Evolutionary conservation across 495 filamentous ascomycete species (phyloP).

Genomic region (Penicillium arizonense): DNA sequence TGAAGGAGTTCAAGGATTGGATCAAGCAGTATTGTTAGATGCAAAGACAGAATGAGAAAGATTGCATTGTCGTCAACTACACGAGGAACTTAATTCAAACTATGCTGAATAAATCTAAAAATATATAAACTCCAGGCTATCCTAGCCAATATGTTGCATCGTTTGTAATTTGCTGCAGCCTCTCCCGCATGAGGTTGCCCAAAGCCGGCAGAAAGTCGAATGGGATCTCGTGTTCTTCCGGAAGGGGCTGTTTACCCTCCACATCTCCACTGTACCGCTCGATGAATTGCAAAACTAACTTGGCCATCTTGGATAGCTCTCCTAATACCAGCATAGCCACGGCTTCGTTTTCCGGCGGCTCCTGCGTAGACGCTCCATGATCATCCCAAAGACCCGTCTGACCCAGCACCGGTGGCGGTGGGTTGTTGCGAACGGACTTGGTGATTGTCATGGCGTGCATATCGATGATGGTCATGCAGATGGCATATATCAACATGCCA

Average conservation of each 20-base stretch:
- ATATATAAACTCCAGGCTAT: too few relatives aligned
- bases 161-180: too few relatives aligned
- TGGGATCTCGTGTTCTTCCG: too few relatives aligned
- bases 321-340: constrained; percentile 3
- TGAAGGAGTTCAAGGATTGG: constrained; percentile 30
- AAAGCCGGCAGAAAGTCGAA: too few relatives aligned
- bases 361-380: not conserved
- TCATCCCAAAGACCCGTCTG: not conserved
- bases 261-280: constrained; percentile 9
- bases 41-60: too few relatives aligned
- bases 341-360: not conserved
- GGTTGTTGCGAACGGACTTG: not conserved
- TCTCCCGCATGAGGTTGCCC: too few relatives aligned
- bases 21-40: constrained; percentile 18
- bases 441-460: constrained; percentile 3
- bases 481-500: constrained; percentile 9
- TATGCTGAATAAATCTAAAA: too few relatives aligned
- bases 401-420: not conserved
- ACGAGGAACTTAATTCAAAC: too few relatives aligned
- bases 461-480: constrained; percentile 16
- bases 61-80: too few relatives aligned
- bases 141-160: too few relatives aligned
- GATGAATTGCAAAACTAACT: constrained; percentile 15
- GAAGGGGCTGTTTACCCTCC: too few relatives aligned
- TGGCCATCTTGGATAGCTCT: constrained; percentile 16